Conservation (phyloP, 2,329 filamentous ascomycete genomes). For the Verticillium zaregamsianum region DNA sequence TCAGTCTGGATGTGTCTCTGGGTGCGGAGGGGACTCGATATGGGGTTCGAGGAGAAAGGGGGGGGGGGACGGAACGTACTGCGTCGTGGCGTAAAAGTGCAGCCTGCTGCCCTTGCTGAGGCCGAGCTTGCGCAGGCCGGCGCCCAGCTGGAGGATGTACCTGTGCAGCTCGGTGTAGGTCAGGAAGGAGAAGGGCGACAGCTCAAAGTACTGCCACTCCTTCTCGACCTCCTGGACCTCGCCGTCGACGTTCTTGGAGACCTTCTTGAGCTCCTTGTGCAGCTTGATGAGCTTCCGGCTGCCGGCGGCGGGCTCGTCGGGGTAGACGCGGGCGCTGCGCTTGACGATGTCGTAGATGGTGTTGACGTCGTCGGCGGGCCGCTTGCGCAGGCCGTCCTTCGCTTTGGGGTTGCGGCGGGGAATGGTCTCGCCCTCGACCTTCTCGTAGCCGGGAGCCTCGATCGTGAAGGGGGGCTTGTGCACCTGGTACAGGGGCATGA, state of each 20-base stretch:
- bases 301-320: constrained; percentile 63
- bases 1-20: constrained; percentile 1
- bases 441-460: constrained; percentile 63
- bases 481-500: constrained; percentile 51
- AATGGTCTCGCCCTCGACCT: constrained; percentile 76
- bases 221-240: constrained; percentile 77
- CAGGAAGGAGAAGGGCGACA: constrained; percentile 70
- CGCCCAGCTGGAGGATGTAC: constrained; percentile 63
- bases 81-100: constrained; percentile 78
- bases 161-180: constrained; percentile 77
- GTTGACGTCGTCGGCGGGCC: constrained; percentile 63
- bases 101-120: constrained; percentile 64
- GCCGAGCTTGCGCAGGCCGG: constrained; percentile 71
- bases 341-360: constrained; percentile 79
- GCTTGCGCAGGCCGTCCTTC: constrained; percentile 64
- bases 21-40: background rate
- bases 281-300: constrained; percentile 69
- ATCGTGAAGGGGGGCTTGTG: constrained; percentile 72
- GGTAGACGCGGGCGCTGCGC: constrained; percentile 60
- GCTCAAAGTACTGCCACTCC: constrained; percentile 87
- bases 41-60: constrained; percentile 1
- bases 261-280: constrained; percentile 81
- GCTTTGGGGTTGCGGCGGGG: constrained; percentile 70
- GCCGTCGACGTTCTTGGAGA: constrained; percentile 84
- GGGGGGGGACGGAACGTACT: constrained; percentile 38